Base-by-base conservation (phyloP, 2,329 filamentous ascomycete species). In the Sclerotinia nivalis region DNA sequence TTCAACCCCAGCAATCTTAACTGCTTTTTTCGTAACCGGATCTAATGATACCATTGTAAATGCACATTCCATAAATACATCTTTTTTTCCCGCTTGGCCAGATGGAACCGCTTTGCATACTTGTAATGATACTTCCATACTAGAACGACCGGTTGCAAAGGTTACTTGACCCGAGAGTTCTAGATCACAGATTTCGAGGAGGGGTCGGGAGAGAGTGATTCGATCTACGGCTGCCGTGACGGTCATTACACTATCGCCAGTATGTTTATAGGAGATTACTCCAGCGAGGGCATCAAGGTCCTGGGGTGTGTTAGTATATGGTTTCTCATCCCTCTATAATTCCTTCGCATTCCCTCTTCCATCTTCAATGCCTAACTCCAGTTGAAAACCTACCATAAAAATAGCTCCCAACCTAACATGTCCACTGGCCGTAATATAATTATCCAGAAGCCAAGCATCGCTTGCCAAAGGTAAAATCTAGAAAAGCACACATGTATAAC, bases 21-120 rank as follows among this genome's bases (percentile, higher is more conserved):
- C 86, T 0, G 89, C 87, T 82, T 86, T 89, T 78, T 89, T 91
- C 0, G 89, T 91, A 2, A 76, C 80, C 1, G 89, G 89, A 74
- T 91, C 87, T 1, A 92, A 80, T 2, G 89, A 90, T n/a, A 79
- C 90, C 90, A 92, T 92, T 0, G 89, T 92, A 76, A 91, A 91
- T 10, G 88, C 87, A 79, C 89, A 91, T n/a, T 88, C 90, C 79
- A 92, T 85, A 69, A 91, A 79, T 0, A 91, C 81, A 77, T 91
- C 89, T 56, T 89, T 85, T 2, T 86, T 82, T 72, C 84, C 84
- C 20, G 4, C 81, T 80, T 49, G 80, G 76, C 72, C 55, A 8
- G 43, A 2, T 7, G 52, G 54, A 7, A 45, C 2, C 1, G 84
- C 87, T 79, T 89, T 91, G 7, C 88, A 86, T 62, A 91, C 89